These are phyloP conservation scores for Megacollybia marginata DNA, from an alignment of 768 basidiomycete genomes.

Conservation along the genomic window DNA sequence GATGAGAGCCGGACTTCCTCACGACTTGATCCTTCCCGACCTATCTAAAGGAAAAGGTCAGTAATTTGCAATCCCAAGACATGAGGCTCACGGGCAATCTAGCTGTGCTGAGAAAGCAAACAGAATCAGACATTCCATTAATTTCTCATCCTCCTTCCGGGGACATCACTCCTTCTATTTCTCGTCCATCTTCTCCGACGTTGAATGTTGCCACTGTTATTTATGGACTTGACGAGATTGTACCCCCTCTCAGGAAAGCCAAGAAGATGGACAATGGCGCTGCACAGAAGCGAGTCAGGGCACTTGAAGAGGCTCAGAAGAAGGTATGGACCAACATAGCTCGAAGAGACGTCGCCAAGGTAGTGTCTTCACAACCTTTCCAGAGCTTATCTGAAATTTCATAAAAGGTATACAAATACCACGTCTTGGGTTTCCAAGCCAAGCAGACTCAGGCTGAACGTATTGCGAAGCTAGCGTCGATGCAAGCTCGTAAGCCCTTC, in stretches of 20 bases:
- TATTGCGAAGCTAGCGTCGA: conserved; percentile 63
- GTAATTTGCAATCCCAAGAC: conserved; percentile 6
- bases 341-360: conserved; percentile 77
- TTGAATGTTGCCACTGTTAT: conserved; percentile 51
- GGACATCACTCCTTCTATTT: conserved; percentile 65
- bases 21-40: neutral
- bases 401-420: conserved; percentile 72
- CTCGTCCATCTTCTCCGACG: conserved; percentile 64
- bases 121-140: no score
- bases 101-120: no score
- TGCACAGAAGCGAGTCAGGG: conserved; percentile 68
- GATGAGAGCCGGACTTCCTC: neutral
- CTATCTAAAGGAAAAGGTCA: neutral
- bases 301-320: conserved; percentile 75
- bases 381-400: neutral
- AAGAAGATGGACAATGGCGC: conserved; percentile 69
- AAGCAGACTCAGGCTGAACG: conserved; percentile 68
- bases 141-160: conserved; percentile 35
- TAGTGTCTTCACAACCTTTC: conserved; percentile 17
- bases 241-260: conserved; percentile 67
- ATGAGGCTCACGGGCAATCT: no score
- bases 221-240: conserved; percentile 63
- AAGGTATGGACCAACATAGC: conserved; percentile 92
- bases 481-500: conserved; percentile 74
- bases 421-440: conserved; percentile 56